Evolutionary conservation across 129 eudicot species (phyloP).

Genomic region (Scalesia atractyloides): DNA sequence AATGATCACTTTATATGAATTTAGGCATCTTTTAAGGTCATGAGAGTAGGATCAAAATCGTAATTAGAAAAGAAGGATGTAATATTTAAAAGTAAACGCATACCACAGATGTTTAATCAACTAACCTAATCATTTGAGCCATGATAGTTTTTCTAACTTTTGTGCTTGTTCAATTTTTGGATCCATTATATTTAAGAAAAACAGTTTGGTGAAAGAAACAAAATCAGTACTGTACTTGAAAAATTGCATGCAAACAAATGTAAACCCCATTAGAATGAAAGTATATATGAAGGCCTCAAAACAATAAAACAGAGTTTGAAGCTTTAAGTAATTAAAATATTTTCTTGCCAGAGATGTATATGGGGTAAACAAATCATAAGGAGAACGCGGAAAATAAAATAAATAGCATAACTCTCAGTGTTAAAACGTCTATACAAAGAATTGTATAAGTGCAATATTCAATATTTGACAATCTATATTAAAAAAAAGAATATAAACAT

Average conservation of each 20-base stretch:
- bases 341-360: too few relatives aligned
- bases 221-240: background rate
- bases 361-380: too few relatives aligned
- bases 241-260: conserved; percentile 26
- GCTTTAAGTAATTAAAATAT: background rate
- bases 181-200: background rate
- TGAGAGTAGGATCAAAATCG: background rate
- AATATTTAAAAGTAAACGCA: background rate
- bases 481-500: too few relatives aligned
- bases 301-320: background rate
- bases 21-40: background rate
- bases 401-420: too few relatives aligned
- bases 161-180: background rate
- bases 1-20: too few relatives aligned
- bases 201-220: background rate
- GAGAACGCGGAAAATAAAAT: too few relatives aligned
- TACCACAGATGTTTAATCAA: too few relatives aligned
- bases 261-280: background rate
- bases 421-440: too few relatives aligned
- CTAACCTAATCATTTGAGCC: background rate
- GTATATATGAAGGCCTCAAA: too few relatives aligned
- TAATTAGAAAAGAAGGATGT: background rate
- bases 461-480: too few relatives aligned
- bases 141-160: background rate
- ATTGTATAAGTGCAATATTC: too few relatives aligned